Evolutionary conservation across 768 basidiomycete genomes (phyloP).

Genomic region (Rhodocollybia butyracea): DNA sequence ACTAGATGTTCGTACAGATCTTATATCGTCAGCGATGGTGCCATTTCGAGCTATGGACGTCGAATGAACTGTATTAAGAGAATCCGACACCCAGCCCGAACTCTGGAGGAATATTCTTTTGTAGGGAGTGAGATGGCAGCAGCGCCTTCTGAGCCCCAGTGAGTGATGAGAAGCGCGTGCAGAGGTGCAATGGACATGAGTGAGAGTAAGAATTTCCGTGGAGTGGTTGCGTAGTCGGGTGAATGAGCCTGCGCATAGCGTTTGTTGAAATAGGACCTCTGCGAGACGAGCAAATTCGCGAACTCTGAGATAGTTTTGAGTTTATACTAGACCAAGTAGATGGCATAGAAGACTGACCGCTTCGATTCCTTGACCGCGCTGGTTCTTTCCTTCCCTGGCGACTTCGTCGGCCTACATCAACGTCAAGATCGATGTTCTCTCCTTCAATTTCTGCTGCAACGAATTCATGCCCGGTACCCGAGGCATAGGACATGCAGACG

Average conservation of each 20-base stretch:
- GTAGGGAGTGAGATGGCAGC: constrained; percentile 81
- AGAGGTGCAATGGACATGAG: constrained; percentile 62
- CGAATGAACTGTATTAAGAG: no score
- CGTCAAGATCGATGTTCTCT: no score
- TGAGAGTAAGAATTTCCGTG: constrained; percentile 75
- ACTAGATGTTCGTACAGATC: constrained; percentile 63
- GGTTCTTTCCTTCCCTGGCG: no score
- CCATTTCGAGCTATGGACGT: no score
- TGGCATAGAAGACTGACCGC: constrained; percentile 47
- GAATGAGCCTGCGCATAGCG: constrained; percentile 66
- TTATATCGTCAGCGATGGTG: constrained; percentile 32
- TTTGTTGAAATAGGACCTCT: constrained; percentile 79
- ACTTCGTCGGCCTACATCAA: constrained; percentile 72
- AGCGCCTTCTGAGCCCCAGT: constrained; percentile 79
- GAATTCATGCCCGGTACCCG: no score
- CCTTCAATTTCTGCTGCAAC: no score
- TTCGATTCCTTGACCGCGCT: no score
- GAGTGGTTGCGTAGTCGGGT: constrained; percentile 57
- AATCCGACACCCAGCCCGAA: constrained; percentile 73
- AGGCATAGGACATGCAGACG: no score
- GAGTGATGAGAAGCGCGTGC: constrained; percentile 76
- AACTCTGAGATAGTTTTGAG: background rate
- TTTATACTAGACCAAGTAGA: background rate
- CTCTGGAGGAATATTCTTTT: constrained; percentile 83
- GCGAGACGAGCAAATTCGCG: constrained; percentile 48